These are phyloP conservation scores for Vitis cinerea DNA, from an alignment of 164 flowering plant species.

Conservation along the genomic window DNA sequence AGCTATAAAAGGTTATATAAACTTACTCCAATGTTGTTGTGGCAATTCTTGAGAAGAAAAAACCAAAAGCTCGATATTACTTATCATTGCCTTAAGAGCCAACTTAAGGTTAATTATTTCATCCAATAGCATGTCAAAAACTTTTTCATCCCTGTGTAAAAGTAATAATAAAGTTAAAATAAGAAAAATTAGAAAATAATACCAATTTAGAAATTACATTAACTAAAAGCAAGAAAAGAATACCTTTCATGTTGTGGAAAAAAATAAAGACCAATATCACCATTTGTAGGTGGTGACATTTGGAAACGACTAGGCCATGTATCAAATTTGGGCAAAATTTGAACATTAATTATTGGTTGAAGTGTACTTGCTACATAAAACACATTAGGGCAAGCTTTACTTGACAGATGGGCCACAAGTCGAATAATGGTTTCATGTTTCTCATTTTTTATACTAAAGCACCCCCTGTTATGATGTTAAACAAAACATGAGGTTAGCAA, in stretches of 20 bases:
- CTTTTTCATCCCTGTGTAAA: slow-evolving; percentile 17
- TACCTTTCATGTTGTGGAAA: slow-evolving; percentile 23
- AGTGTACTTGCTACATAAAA: slow-evolving; percentile 17
- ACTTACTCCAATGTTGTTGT: slow-evolving; percentile 28
- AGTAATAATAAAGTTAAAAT: not conserved
- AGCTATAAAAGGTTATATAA: not conserved
- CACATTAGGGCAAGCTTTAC: slow-evolving; percentile 20
- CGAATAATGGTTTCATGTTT: slow-evolving; percentile 6
- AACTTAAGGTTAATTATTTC: slow-evolving; percentile 21
- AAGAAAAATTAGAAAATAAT: not conserved
- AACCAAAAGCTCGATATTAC: slow-evolving; percentile 27
- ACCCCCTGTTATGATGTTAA: slow-evolving; percentile 21
- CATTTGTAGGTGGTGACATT: slow-evolving; percentile 17
- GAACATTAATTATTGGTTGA: slow-evolving; percentile 13
- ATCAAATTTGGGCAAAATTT: slow-evolving; percentile 19
- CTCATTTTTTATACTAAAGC: slow-evolving; percentile 11
- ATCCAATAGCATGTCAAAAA: slow-evolving; percentile 14
- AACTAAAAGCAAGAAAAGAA: not conserved
- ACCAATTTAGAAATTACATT: not conserved
- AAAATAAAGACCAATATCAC: slow-evolving; percentile 26
- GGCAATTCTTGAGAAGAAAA: slow-evolving; percentile 36
- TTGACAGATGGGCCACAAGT: slow-evolving; percentile 24
- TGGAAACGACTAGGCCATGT: slow-evolving; percentile 27
- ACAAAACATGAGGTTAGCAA: not conserved
- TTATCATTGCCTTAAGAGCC: slow-evolving; percentile 20